Evolutionary conservation across 1,284 basidiomycete species (phyloP).

Genomic region (Sporisorium graminicola): DNA sequence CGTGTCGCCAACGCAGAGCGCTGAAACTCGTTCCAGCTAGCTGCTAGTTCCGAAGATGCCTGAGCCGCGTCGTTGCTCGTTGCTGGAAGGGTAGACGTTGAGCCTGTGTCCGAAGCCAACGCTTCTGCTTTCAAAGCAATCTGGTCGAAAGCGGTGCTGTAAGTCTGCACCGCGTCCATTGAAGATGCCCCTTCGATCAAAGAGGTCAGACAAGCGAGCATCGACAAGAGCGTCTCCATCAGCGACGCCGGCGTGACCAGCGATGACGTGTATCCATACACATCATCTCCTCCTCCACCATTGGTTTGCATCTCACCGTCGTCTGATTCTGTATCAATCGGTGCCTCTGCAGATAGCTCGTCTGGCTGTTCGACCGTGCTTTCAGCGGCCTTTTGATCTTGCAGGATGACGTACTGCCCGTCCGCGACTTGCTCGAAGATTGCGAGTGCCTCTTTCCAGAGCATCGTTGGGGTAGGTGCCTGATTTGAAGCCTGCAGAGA

Average conservation of each 20-base stretch:
- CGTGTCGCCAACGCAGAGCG: constrained; percentile 18
- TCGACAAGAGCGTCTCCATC: constrained; percentile 44
- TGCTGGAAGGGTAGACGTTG: background rate
- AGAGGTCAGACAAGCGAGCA: constrained; percentile 33
- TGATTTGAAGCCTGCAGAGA: background rate
- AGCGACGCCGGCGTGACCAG: constrained; percentile 49
- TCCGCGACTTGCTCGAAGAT: constrained; percentile 31
- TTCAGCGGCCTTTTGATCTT: constrained; percentile 26
- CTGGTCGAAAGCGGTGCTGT: constrained; percentile 11
- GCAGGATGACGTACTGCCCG: constrained; percentile 30
- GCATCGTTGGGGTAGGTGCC: background rate
- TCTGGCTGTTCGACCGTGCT: background rate
- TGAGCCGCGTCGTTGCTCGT: constrained; percentile 9
- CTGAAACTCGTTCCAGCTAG: constrained; percentile 33
- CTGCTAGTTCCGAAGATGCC: constrained; percentile 18
- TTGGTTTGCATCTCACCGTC: background rate
- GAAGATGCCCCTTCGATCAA: constrained; percentile 38
- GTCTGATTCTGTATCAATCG: background rate
- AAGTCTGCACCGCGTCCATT: constrained; percentile 9
- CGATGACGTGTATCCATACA: constrained; percentile 54
- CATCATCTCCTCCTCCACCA: constrained; percentile 2
- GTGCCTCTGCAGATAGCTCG: background rate
- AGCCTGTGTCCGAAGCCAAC: background rate
- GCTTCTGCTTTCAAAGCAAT: constrained; percentile 10
- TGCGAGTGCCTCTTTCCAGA: constrained; percentile 35